Evolutionary conservation across 2,329 filamentous ascomycete genomes (phyloP), one percentile per base, ranked within the genome.

Genomic region (Verruconis gallopava): DNA sequence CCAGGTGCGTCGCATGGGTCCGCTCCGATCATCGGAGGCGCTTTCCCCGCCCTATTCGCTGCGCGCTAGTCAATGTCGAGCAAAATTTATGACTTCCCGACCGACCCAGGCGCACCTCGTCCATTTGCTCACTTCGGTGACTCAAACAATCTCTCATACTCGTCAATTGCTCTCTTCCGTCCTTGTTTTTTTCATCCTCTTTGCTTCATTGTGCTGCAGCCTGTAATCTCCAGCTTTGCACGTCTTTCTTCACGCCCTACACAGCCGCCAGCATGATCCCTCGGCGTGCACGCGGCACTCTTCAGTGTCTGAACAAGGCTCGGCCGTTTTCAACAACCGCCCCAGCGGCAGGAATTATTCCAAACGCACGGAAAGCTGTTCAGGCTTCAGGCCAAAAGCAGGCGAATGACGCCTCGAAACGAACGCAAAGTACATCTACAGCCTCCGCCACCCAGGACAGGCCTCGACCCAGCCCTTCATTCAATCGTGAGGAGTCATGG

Each of bases 401-500:
- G 21, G 21, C 42, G 14, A 40, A 35, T 6, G 14, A n/a, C 17
- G 21, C 41, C 2, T 55, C 63, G 21, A 61, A 61, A 48, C 53
- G 65, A 44, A 50, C 56, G 40, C 63, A 61, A 57, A 66, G 53
- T 56, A 68, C 62, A 47, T 57, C 60, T 4, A 56, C 62, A 1
- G 49, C 61, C 19, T 51, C 63, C 21, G 50, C 59, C 21, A 53
- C 54, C 21, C 25, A 48, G 18, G 55, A 58, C 21, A 53, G 67
- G 37, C 58, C 66, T 3, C 51, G 59, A 19, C 61, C 61, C 30
- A 61, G 63, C 48, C 67, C 67, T 11, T 66, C 67, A 30, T 71
- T 71, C 64, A 70, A 71, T 49, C 62, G 64, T 46, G 59, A 67
- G 34, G 62, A 66, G 48, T 56, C 59, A 21, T 53, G 49, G 41